These are phyloP conservation scores for Penstemon davidsonii DNA, from an alignment of 257 asterid genomes.

Conservation along the genomic window DNA sequence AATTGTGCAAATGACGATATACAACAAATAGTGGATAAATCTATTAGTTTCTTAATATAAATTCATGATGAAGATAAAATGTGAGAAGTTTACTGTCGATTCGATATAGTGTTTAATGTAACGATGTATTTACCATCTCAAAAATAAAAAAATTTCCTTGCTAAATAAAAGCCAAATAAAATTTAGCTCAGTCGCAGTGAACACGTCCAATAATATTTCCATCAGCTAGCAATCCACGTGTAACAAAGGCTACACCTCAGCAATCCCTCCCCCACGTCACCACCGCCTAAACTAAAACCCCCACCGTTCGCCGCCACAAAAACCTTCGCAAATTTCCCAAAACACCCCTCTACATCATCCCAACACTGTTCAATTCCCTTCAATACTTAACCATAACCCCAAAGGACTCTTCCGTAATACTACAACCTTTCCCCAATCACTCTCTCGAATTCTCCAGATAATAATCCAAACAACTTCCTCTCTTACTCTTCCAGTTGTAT, in stretches of 20 bases:
- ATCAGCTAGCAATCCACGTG: too few species aligned
- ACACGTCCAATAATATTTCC: too few species aligned
- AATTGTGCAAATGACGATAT: too few species aligned
- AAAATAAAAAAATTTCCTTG: too few species aligned
- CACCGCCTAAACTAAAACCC: conserved; percentile 30
- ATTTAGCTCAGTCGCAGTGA: too few species aligned
- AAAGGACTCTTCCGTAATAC: conserved; percentile 23
- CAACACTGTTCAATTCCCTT: background rate
- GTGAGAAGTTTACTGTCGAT: too few species aligned
- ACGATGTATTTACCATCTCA: too few species aligned
- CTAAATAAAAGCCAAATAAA: too few species aligned
- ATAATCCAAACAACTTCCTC: background rate
- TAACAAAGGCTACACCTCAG: background rate
- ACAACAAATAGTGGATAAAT: too few species aligned
- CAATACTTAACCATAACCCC: background rate
- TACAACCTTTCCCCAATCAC: background rate
- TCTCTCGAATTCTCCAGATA: conserved; percentile 2
- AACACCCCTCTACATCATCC: conserved; percentile 10
- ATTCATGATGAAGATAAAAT: too few species aligned
- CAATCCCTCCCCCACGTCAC: background rate
- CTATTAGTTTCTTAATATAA: too few species aligned
- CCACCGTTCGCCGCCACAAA: conserved; percentile 21
- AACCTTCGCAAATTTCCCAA: background rate
- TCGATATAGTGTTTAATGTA: too few species aligned
- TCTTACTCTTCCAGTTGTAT: background rate